Evolutionary conservation across 1,139 yeast species (phyloP), one percentile per base, ranked within the genome.

Genomic region (Yamadazyma dushanensis): DNA sequence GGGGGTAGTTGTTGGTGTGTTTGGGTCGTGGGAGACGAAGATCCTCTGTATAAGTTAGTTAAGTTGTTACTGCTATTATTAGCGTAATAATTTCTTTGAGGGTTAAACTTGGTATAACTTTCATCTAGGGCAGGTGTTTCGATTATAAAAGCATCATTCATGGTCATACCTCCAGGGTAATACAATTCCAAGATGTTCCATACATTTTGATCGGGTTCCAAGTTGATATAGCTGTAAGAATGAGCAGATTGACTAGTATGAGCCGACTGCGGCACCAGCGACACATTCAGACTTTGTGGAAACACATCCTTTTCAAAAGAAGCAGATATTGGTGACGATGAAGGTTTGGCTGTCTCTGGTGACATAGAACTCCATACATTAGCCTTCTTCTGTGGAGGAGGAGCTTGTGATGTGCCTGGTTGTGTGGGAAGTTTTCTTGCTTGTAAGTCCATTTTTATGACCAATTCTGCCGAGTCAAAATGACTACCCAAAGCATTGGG

Each of bases 391-490:
- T 37, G 39, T 4, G 50, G 50, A 16, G 40, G 46, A 10, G 34
- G 33, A 13, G 30, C 27, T 18, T 15, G 27, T 15, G 17, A 5
- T 17, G 37, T 11, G 31, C 23, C 13, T 9, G 34, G 14, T 11
- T 17, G 22, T 26, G 30, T 29, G 2, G 40, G 34, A 25, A 35
- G 46, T 13, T 41, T 41, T 22, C 56, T 40, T 3, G 54, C 29
- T 35, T 45, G 54, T 26, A 51, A 38, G 35, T 66, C 75, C 46
- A 74, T 45, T 34, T 60, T 77, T 11, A 78, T 56, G 1, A 64
- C 41, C 21, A 80, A 53, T 46, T 87, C 95, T 0, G 94, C 82
- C 0, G 92, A 86, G 52, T 87, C 95, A 40, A 67, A 74, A 13
- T 59, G 54, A 31, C 73, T 60, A 0, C 81, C 92, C 36, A 86